Percentiles rank a stretch among this genome's conserved stretches.
These are phyloP conservation scores for Tagetes erecta DNA, from an alignment of 129 eudicot genomes.

Conservation along the genomic window DNA sequence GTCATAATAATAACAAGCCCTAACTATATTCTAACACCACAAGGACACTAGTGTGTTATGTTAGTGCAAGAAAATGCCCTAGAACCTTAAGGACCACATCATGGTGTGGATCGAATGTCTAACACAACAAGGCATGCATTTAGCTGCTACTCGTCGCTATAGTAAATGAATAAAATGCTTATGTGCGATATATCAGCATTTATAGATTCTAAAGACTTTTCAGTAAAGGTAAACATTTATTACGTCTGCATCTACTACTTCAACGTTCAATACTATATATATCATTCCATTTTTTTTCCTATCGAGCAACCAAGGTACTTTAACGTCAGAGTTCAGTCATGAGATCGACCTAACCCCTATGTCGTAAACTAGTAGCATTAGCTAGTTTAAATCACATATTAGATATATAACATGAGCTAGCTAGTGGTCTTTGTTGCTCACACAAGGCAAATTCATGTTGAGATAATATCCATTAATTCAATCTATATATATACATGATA, in stretches of 20 bases:
- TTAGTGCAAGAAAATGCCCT: not conserved
- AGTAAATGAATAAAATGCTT: not conserved
- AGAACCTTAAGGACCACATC: not conserved
- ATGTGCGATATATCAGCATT: no score
- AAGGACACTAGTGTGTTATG: no score
- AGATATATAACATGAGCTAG: not conserved
- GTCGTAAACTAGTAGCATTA: not conserved
- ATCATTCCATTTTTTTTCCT: not conserved
- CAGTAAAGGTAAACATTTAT: not conserved
- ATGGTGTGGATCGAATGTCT: not conserved
- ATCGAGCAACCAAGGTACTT: not conserved
- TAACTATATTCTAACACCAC: no score
- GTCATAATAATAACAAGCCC: no score
- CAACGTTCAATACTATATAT: no score
- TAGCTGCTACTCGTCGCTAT: not conserved
- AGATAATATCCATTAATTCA: not conserved
- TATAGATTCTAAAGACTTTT: no score
- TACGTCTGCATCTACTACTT: not conserved
- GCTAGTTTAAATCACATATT: not conserved
- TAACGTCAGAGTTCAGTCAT: not conserved
- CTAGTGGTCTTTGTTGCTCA: not conserved
- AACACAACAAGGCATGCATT: not conserved
- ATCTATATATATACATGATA: no score
- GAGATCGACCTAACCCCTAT: not conserved
- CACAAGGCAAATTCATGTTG: not conserved